Evolutionary conservation across 2,329 filamentous ascomycete genomes (phyloP), one percentile per base, ranked within the genome.

Genomic region (Fusarium decemcellulare): DNA sequence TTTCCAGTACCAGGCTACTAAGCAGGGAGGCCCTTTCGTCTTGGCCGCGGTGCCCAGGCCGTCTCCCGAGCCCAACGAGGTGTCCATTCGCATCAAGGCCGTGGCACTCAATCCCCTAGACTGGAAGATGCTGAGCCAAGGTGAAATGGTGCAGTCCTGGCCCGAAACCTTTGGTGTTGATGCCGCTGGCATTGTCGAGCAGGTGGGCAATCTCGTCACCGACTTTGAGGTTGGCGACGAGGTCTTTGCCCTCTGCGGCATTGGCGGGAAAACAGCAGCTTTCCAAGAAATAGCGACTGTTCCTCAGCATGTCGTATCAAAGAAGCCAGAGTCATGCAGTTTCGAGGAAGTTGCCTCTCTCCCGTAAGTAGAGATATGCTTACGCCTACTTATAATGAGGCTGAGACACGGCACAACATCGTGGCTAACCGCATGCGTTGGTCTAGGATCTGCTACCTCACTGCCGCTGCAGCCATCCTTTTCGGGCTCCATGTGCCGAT

Each of bases 191-290:
- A 55, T 68, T 4, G 59, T 77, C 44, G 70, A 74, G 36, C 32
- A 64, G 16, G 66, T 75, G 5, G 75, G 75, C 12, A 59, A 65
- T 2, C 60, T 61, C 6, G 71, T 74, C 14, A 59, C 57, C 1
- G 56, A 43, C 16, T 73, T 74, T 39, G 46, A 62, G 30, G 61
- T 70, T 0, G 84, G 83, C 14, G 83, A 85, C 65, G 77, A 83
- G 46, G 83, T 86, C 15, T 65, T 73, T 46, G 59, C 55, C 14
- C 57, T 71, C 14, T 63, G 62, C 23, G 71, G 68, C 11, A 67
- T 72, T 37, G 68, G 70, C 5, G 70, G 65, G n/a, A 69, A 61
- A 44, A 34, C 60, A 1, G 70, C 70, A 10, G 65, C 60, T 18
- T 72, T 72, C 63, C 70, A 72, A 30, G 70, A 67, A 27, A 39